Base-by-base conservation (phyloP, 2,329 filamentous ascomycete genomes). In the Balansia obtecta region DNA sequence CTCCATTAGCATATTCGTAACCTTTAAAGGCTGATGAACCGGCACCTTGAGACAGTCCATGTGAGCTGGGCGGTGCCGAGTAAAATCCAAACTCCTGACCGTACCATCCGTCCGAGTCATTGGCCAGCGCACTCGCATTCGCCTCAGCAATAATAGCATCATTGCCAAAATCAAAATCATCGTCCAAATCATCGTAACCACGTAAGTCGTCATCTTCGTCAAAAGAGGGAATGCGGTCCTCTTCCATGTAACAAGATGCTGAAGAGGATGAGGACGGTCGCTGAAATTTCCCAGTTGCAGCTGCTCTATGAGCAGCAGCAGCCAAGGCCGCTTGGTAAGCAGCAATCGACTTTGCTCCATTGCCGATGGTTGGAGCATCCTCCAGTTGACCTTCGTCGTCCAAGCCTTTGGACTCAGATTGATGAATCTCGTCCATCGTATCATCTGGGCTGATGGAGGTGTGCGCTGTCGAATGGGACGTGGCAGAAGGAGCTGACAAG, bases 61-160 rank as follows among this genome's bases (percentile, higher is more conserved):
- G 67, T 11, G 68, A 64, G 15, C 63, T 63, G 5, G 68, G 57
- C 0, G 79, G 77, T 1, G 74, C 72, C 1, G 90, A 88, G 64
- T 95, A 98, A 65, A 98, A 98, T 0, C 89, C 90, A 61, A 98
- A 98, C 64, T 98, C 93, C 57, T 89, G 85, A 0, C 93, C 93
- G 61, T 98, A 98, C 71, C 93, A 94, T 0, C 88, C 91, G 55
- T 96, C 91, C 7, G 84, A 84, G 61, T 98, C 93, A 57, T 88
- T 90, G 44, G 93, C 91, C 8, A 98, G 74, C 1, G 86, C 93
- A 63, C 93, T 90, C 0, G 91, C 90, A 58, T 98, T 98, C 5
- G 93, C 93, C 52, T 89, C 93, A 0, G 90, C 91, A 53, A 98
- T 94, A 58, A 97, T 93, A 33, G 83, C 82, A 58, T 96, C 90